A percentile compares a stretch with the other conserved stretches of the same genome.
Evolutionary conservation across 2,329 filamentous ascomycete genomes (phyloP).

Genomic region (Furcasterigmium sp.): DNA sequence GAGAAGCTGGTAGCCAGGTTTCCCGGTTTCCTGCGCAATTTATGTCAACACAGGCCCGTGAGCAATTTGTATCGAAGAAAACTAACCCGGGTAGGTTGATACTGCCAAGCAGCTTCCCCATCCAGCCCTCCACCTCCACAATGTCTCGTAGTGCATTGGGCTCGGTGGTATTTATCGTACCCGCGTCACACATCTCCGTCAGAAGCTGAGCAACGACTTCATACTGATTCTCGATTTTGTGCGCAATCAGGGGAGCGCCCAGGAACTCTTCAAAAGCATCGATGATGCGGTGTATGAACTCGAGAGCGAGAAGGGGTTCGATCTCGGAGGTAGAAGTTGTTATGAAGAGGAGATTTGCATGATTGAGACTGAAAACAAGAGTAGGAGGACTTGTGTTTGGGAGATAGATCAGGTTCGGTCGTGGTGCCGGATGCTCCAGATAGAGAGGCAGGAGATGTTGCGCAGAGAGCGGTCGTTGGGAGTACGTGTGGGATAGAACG

Average conservation of each 20-base stretch:
- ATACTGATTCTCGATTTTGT: conserved; percentile 84
- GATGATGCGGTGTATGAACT: conserved; percentile 89
- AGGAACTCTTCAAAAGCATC: conserved; percentile 94
- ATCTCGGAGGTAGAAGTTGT: conserved; percentile 81
- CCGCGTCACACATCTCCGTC: conserved; percentile 94
- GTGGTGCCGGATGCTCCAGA: conserved; percentile 72
- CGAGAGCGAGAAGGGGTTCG: conserved; percentile 83
- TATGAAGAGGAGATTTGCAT: conserved; percentile 82
- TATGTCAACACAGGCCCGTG: too few species aligned
- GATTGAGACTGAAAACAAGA: conserved; percentile 80
- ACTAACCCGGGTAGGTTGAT: conserved; percentile 74
- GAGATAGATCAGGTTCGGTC: conserved; percentile 82
- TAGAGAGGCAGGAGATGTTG: conserved; percentile 78
- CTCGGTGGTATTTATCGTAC: conserved; percentile 84
- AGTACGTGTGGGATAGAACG: conserved; percentile 85
- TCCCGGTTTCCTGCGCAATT: conserved; percentile 35
- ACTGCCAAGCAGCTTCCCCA: conserved; percentile 83
- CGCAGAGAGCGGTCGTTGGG: conserved; percentile 72
- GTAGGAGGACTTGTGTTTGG: conserved; percentile 78
- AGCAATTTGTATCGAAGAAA: too few species aligned
- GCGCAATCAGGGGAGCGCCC: conserved; percentile 76
- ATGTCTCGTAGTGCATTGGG: conserved; percentile 87
- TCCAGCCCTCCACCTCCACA: conserved; percentile 84
- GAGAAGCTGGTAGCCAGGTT: conserved; percentile 29
- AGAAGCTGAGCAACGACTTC: conserved; percentile 91